Conservation (phyloP, 108 stramenopile species). For the Pseudonitzschia delicatissima region DNA sequence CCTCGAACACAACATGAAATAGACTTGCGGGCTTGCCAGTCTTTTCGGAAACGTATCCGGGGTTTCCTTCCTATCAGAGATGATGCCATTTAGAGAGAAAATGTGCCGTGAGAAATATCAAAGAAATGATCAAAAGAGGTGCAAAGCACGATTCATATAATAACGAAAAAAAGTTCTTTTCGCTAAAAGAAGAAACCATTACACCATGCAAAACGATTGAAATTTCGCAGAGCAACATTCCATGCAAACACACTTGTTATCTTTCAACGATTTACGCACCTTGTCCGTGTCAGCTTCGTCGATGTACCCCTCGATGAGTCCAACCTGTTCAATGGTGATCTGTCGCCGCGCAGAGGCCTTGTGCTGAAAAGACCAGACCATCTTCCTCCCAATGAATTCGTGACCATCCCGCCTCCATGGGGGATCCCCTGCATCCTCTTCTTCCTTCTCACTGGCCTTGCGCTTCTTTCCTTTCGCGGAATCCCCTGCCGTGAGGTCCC, state of each 20-base stretch:
- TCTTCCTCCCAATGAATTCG: conserved; percentile 47
- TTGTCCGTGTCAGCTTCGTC: conserved; percentile 72
- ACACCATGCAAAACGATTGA: background rate
- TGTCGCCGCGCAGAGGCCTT: conserved; percentile 38
- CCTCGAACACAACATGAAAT: conserved; percentile 76
- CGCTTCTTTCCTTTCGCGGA: conserved; percentile 13
- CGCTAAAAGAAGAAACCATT: background rate
- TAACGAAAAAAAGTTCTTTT: background rate
- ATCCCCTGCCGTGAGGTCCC: conserved; percentile 2
- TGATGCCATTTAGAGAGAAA: too few relatives aligned
- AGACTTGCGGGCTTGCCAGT: conserved; percentile 67
- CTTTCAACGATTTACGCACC: conserved; percentile 8
- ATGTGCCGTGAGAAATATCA: too few relatives aligned
- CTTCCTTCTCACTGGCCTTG: conserved; percentile 18
- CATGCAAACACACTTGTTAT: background rate
- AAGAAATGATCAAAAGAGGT: too few relatives aligned
- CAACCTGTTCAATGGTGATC: conserved; percentile 49
- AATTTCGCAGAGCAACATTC: background rate
- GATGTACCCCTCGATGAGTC: conserved; percentile 67
- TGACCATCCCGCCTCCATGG: conserved; percentile 74
- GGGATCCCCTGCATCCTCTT: conserved; percentile 63
- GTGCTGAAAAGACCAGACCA: conserved; percentile 37
- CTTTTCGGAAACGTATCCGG: conserved; percentile 69
- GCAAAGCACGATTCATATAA: background rate
- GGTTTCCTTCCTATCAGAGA: conserved; percentile 66